phyloP scores from a whole-genome alignment of 2,329 filamentous ascomycete genomes.

The Diaporthe sp. region DNA sequence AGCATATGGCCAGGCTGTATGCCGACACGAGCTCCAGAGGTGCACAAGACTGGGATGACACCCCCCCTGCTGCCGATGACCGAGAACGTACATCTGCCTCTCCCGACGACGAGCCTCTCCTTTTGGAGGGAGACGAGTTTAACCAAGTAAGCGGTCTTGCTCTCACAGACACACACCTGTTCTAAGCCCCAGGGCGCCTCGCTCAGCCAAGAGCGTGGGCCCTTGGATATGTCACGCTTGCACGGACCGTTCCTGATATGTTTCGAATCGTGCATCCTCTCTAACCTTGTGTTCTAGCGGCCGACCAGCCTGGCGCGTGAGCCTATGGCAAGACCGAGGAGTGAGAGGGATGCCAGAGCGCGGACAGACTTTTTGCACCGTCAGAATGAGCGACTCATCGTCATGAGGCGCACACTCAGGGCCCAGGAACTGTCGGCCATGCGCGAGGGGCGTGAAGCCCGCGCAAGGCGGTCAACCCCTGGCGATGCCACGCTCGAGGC shows the following conservation, averaged over 20 bases:
- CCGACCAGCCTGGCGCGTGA: slow-evolving; percentile 20
- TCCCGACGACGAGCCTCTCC: background rate
- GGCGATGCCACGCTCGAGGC: slow-evolving; percentile 22
- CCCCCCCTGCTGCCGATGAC: background rate
- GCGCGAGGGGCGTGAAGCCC: slow-evolving; percentile 30
- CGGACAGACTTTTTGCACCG: slow-evolving; percentile 1
- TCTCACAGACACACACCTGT: slow-evolving; percentile 7
- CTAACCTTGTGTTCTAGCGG: slow-evolving; percentile 31
- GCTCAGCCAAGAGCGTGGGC: background rate
- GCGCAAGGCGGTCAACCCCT: background rate
- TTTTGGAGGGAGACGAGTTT: slow-evolving; percentile 13
- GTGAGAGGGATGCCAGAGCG: slow-evolving; percentile 18
- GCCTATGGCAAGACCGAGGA: background rate
- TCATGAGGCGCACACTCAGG: slow-evolving; percentile 28
- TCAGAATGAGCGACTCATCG: slow-evolving; percentile 27
- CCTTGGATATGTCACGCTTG: background rate
- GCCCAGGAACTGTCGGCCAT: slow-evolving; percentile 23
- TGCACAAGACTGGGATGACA: slow-evolving; percentile 20
- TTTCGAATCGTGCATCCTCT: background rate
- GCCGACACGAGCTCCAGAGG: slow-evolving; percentile 33
- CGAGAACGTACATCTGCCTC: slow-evolving; percentile 2
- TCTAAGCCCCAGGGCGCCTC: background rate
- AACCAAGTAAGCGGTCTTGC: slow-evolving; percentile 36
- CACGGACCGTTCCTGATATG: background rate
- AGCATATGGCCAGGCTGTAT: slow-evolving; percentile 38